These are phyloP conservation scores for Colletotrichum eremochloae DNA, from an alignment of 2,329 filamentous ascomycete species.

Conservation along the genomic window DNA sequence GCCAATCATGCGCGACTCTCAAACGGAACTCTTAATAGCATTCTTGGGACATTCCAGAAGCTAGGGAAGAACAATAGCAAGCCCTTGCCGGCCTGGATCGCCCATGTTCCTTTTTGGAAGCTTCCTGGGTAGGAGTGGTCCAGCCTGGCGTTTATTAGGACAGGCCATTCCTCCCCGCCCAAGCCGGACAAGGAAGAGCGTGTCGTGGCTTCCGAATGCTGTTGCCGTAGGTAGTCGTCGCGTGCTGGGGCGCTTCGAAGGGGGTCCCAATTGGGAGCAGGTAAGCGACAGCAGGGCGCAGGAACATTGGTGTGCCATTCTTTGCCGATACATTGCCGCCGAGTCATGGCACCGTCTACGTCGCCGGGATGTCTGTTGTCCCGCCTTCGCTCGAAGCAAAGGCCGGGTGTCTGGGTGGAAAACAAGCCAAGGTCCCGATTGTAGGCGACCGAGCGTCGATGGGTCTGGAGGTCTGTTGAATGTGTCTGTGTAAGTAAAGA, in stretches of 20 bases:
- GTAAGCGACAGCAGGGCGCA: neutral
- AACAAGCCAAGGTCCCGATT: constrained; percentile 13
- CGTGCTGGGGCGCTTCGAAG: neutral
- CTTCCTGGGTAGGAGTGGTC: neutral
- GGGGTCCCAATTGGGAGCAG: neutral
- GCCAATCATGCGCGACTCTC: constrained; percentile 22
- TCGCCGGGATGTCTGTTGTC: constrained; percentile 2
- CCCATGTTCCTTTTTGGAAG: neutral
- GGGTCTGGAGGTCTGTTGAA: constrained; percentile 1
- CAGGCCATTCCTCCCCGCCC: constrained; percentile 18
- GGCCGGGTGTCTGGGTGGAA: neutral
- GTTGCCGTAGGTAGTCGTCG: neutral
- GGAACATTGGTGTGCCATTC: constrained; percentile 27
- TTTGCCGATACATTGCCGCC: constrained; percentile 5
- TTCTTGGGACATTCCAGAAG: constrained; percentile 36
- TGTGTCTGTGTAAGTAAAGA: constrained; percentile 5
- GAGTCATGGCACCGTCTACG: constrained; percentile 11
- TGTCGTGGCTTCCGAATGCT: constrained; percentile 3
- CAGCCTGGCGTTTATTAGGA: constrained; percentile 21
- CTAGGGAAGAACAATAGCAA: neutral
- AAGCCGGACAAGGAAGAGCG: constrained; percentile 21
- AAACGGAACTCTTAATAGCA: constrained; percentile 20
- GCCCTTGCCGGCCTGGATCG: constrained; percentile 6
- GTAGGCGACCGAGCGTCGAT: constrained; percentile 6
- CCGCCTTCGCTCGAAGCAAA: constrained; percentile 34